Base-by-base conservation (phyloP, 2,329 filamentous ascomycete species). In the Botrytis deweyae region DNA sequence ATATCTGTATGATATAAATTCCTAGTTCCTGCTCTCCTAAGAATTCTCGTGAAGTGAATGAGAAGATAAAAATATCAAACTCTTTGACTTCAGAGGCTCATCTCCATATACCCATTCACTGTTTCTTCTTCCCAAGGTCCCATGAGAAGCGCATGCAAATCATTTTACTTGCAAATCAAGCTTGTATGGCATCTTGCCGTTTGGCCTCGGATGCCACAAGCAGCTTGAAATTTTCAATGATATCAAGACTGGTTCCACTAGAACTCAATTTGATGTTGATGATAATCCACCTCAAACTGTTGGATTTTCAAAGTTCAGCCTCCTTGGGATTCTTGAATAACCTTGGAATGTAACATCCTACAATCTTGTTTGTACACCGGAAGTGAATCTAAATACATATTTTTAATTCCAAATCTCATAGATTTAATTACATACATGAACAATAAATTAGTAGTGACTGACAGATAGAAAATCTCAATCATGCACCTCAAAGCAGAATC, bases 381-480 rank as follows among this genome's bases (percentile, higher is more conserved):
- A 55, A 55, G 12, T n/a, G 49, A 55, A 29, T 29, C n/a, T 29
- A 58, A 29, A 58, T 18, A 29, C n/a, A 29, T 9, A 4, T 29
- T 9, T 9, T 58, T 6, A 9, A 58, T 58, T 18, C n/a, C 7
- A 29, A 3, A 18, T 58, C 8, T 16, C 25, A 22, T 42, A 65
- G n/a, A 46, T 68, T 18, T 29, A 55, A n/a, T 5, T 55, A 68
- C 46, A 55, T 68, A 55, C 65, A 68, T 29, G 36, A 55, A 68
- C 8, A 29, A 22, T 8, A 55, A 29, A 18, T 38, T 18, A 25
- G 46, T 20, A 29, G 16, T 40, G 25, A n/a, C 65, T 22, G 33
- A 55, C 22, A 55, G 33, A 68, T 14, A 0, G 29, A 18, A 25
- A 25, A 29, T 68, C 22, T 40, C 25, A 52, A 29, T 40, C 36